Base-by-base conservation (phyloP, 768 basidiomycete genomes). In the Mycena amicta region DNA sequence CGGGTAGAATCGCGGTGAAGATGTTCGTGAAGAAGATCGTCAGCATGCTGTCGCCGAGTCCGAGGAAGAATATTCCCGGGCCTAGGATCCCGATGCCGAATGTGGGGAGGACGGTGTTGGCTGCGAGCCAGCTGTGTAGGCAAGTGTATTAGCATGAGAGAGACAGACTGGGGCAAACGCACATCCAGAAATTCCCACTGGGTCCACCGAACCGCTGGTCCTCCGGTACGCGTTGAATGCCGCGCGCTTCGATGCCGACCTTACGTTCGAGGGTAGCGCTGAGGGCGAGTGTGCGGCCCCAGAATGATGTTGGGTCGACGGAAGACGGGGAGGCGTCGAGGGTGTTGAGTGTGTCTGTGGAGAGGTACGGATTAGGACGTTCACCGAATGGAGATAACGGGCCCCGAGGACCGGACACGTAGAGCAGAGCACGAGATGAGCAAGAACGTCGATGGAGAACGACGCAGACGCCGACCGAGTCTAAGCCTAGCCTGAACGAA, bases 1-100 rank as follows among this genome's bases (percentile, higher is more conserved):
- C 72, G 30, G 71, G 68, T 20, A 72, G 68, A 31, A 74, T 50
- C 13, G 68, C 70, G 43, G 64, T 65, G 52, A 73, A 57, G 27
- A 72, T 65, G 63, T 77, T 78, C 68, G 77, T 75, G 68, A 78
- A 78, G 61, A 80, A 53, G 67, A 78, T 75, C 13, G 67, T 66
- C 33, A 77, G 65, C 62, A 74, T 64, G 18, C 74, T 69, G 50
- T 76, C 74, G n/a, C 71, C 69, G 47, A 76, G 63, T n/a, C 71
- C 70, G 54, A 79, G 56, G 54, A 65, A 62, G 63, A 74, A 77
- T 30, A 74, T 51, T 22, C 65, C 62, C 12, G 72, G 71, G 18
- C 74, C 75, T 28, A 78, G 69, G 23, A 74, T 71, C 25, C 77
- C 77, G 52, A 77, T 68, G 20, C 72, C 68, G 60, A 78, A 71